Conservation (phyloP, 768 basidiomycete genomes). For the Agrocybe pediades region DNA sequence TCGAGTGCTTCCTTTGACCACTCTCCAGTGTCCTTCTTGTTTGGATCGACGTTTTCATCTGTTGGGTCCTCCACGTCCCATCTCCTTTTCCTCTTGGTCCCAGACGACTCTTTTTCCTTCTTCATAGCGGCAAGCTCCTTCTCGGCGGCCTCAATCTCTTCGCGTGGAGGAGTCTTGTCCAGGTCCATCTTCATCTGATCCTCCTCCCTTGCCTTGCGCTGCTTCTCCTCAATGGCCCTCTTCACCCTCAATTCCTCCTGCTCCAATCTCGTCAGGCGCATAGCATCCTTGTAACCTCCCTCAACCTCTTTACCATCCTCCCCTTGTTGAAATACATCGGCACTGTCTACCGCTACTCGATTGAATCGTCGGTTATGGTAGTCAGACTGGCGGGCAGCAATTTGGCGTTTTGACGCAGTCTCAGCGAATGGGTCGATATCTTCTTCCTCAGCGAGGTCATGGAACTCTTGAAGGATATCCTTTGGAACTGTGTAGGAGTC, state of each 20-base stretch:
- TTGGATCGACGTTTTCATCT: slow-evolving; percentile 69
- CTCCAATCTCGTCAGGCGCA: slow-evolving; percentile 89
- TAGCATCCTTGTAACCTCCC: slow-evolving; percentile 95
- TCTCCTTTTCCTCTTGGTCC: slow-evolving; percentile 72
- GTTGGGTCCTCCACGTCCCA: slow-evolving; percentile 73
- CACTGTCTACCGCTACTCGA: slow-evolving; percentile 79
- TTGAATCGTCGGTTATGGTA: slow-evolving; percentile 93
- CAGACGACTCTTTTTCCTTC: slow-evolving; percentile 45
- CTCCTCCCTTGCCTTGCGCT: slow-evolving; percentile 74
- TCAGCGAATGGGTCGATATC: slow-evolving; percentile 90
- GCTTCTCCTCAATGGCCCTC: slow-evolving; percentile 87
- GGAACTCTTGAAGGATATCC: slow-evolving; percentile 93
- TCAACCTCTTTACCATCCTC: slow-evolving; percentile 73
- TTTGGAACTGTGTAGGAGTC: slow-evolving; percentile 94
- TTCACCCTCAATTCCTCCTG: slow-evolving; percentile 88
- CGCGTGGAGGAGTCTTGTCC: slow-evolving; percentile 89
- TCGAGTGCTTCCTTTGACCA: slow-evolving; percentile 80
- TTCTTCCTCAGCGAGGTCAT: slow-evolving; percentile 91
- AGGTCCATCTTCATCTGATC: slow-evolving; percentile 80
- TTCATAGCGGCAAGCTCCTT: slow-evolving; percentile 57
- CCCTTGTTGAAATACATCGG: slow-evolving; percentile 71
- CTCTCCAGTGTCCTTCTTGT: slow-evolving; percentile 58
- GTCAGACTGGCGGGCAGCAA: slow-evolving; percentile 90
- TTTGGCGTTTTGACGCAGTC: slow-evolving; percentile 90
- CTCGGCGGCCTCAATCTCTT: slow-evolving; percentile 73